Base-by-base conservation (phyloP, 2,329 filamentous ascomycete genomes). In the Sclerotinia sclerotiorum region DNA sequence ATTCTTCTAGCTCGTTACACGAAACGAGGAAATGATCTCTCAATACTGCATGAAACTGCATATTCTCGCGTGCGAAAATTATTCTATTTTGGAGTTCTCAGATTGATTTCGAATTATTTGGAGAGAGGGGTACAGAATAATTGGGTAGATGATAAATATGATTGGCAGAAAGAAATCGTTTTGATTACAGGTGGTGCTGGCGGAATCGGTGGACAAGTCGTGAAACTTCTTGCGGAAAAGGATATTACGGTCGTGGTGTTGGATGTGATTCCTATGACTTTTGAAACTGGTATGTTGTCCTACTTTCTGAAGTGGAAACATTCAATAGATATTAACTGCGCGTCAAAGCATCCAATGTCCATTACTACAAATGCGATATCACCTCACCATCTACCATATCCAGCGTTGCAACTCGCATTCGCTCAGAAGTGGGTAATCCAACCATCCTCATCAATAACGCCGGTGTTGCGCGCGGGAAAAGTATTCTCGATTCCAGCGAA, bases 401-500 rank as follows among this genome's bases (percentile, higher is more conserved):
- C 8, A 76, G 79, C 3, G 83, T 83, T 7, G 88, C 87, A 0
- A 74, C 81, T 17, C 75, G 80, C 5, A 83, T 92, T 74, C 83
- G 85, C 65, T 76, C 78, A 42, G 77, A 83, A 17, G 80, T 91
- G 68, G 90, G 89, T 68, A 75, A 85, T 61, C 90, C 90, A 0
- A 92, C 89, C 0, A 81, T 93, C 70, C 81, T 93, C 5, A 88
- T 91, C 80, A 90, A 91, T 80, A 91, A 91, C 75, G 89, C 90
- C 11, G 89, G 89, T 70, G 83, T 90, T 39, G 85, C 82, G 21
- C 83, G 83, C 68, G 88, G 87, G 70, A 86, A 86, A 72, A 84
- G 83, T 6, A 83, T 93, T 71, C 82, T 92, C 58, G 82, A 84
- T 39, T 78, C 83, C 29, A 82, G 83, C 1, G 85, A 88, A 64